phyloP scores from a whole-genome alignment of 257 asterid genomes.

The Gardenia jasminoides region DNA sequence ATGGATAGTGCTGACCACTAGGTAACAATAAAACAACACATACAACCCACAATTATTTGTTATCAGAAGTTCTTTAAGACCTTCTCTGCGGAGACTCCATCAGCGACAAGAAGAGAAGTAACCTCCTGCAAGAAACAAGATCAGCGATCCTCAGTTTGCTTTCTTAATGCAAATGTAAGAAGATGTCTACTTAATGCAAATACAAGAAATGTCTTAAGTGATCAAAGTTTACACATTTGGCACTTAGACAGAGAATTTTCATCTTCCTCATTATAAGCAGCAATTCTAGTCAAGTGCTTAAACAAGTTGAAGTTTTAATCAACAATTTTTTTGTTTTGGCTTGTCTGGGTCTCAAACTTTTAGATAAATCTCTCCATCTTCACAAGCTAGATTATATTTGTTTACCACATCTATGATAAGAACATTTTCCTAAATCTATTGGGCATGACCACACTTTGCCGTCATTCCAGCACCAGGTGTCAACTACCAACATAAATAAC shows the following conservation, averaged over 20 bases:
- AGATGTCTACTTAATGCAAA: neutral
- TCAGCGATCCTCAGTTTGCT: neutral
- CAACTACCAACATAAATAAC: neutral
- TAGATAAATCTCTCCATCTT: neutral
- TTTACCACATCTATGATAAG: neutral
- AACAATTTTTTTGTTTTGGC: neutral
- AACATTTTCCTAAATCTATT: neutral
- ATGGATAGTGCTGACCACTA: constrained; percentile 15
- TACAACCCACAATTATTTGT: constrained; percentile 11
- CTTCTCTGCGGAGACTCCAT: constrained; percentile 63
- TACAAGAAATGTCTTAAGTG: neutral
- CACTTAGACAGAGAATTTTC: neutral
- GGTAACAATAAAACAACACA: constrained; percentile 24
- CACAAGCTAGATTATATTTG: neutral
- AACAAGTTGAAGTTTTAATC: neutral
- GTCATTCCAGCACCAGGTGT: neutral
- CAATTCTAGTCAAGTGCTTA: neutral
- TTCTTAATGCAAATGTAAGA: neutral
- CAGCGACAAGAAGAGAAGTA: constrained; percentile 72
- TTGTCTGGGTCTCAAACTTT: neutral
- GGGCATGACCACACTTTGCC: neutral
- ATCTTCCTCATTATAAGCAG: neutral
- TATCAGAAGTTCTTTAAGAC: constrained; percentile 69
- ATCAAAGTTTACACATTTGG: neutral
- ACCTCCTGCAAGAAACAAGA: constrained; percentile 65